Evolutionary conservation across 495 filamentous ascomycete species (phyloP).

Genomic region (Annulohypoxylon stygium): DNA sequence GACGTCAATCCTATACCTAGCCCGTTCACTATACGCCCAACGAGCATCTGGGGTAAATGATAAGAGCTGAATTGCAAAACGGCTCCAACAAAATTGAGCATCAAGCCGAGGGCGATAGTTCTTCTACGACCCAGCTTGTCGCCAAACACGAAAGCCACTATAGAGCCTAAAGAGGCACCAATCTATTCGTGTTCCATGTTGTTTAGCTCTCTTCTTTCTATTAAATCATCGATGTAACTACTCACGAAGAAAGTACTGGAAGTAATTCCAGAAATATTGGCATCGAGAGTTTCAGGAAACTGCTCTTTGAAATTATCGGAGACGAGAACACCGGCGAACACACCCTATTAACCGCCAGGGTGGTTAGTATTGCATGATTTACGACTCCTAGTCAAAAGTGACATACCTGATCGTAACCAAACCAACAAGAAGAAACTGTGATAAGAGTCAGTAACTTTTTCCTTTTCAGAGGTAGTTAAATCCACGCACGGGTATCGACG

Average conservation of each 20-base stretch:
- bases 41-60: conserved; percentile 68
- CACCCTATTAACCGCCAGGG: conserved; percentile 47
- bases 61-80: conserved; percentile 54
- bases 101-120: conserved; percentile 70
- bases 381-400: neutral
- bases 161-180: conserved; percentile 55
- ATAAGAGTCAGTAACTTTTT: conserved; percentile 9
- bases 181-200: conserved; percentile 46
- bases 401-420: conserved; percentile 47
- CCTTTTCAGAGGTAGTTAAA: neutral
- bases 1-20: conserved; percentile 73
- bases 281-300: conserved; percentile 43
- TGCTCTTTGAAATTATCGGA: conserved; percentile 50
- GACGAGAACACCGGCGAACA: conserved; percentile 57
- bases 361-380: conserved; percentile 3
- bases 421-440: conserved; percentile 47
- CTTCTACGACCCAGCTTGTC: conserved; percentile 65
- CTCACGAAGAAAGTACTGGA: conserved; percentile 60
- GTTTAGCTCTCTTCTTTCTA: conserved; percentile 35
- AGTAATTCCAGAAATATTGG: conserved; percentile 51
- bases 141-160: conserved; percentile 53
- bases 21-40: conserved; percentile 73
- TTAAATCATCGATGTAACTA: neutral
- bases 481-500: conserved; percentile 44
- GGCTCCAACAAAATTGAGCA: conserved; percentile 68